A percentile compares a stretch with the other conserved stretches of the same genome.
Conservation (phyloP, 805 yeast species). For the Starmerella apicola region DNA sequence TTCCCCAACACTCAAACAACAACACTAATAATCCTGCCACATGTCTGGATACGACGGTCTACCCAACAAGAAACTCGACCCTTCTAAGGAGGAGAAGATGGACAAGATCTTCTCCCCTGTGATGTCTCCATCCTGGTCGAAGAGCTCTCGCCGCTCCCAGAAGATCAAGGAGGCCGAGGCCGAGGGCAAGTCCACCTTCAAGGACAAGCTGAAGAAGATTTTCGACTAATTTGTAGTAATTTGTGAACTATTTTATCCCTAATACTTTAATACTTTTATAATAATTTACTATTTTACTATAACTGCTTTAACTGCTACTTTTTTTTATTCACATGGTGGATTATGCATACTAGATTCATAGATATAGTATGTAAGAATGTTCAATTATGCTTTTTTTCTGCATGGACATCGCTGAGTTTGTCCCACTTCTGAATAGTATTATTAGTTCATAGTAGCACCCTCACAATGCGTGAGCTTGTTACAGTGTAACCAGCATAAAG, state of each 20-base stretch:
- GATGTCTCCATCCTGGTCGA: constrained; percentile 25
- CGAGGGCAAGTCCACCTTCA: constrained; percentile 10
- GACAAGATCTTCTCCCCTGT: constrained; percentile 22
- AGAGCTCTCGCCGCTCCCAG: constrained; percentile 8
- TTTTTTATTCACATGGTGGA: no score
- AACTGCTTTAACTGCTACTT: neutral
- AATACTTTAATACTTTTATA: neutral
- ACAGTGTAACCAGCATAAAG: no score
- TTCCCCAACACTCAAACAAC: neutral
- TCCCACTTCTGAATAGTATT: no score
- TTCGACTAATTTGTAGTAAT: constrained; percentile 6
- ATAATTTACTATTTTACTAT: neutral
- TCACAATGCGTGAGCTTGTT: no score
- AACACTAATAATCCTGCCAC: no score
- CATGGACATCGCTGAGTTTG: no score
- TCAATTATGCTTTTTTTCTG: no score
- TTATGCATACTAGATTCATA: no score
- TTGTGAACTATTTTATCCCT: no score
- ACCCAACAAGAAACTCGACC: constrained; percentile 10
- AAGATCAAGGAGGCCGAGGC: constrained; percentile 3
- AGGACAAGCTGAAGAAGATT: constrained; percentile 21
- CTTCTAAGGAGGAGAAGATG: constrained; percentile 14
- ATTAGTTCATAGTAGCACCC: no score
- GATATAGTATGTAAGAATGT: no score
- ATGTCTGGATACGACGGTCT: constrained; percentile 18